Percentiles rank a stretch among this genome's conserved stretches.
These are phyloP conservation scores for Trichophyton schoenleinii DNA, from an alignment of 2,329 filamentous ascomycete genomes.

Conservation along the genomic window DNA sequence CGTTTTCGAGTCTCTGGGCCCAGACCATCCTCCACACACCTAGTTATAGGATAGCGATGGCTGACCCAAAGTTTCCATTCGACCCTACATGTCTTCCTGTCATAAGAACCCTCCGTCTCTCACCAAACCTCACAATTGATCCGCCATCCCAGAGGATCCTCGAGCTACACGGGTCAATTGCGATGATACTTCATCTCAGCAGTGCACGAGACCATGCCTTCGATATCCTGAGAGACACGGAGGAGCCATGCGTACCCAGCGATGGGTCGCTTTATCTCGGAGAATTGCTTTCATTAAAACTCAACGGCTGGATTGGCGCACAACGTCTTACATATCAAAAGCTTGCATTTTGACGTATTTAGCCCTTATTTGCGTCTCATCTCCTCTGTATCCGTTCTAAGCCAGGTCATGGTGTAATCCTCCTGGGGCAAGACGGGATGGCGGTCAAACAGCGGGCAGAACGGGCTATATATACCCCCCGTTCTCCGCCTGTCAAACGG, in stretches of 20 bases:
- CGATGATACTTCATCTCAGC: slow-evolving; percentile 16
- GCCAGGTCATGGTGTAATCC: background rate
- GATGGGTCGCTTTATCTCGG: slow-evolving; percentile 14
- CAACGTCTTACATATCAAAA: too few species aligned
- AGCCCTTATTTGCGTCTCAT: background rate
- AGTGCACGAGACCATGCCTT: slow-evolving; percentile 5
- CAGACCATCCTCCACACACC: slow-evolving; percentile 9
- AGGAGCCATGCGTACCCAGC: slow-evolving; percentile 16
- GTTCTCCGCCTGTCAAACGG: background rate
- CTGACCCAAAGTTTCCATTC: background rate
- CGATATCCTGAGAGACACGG: slow-evolving; percentile 13
- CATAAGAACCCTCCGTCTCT: slow-evolving; percentile 14
- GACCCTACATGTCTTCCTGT: slow-evolving; percentile 6
- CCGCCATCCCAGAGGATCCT: slow-evolving; percentile 16
- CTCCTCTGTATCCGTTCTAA: background rate
- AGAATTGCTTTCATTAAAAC: slow-evolving; percentile 10
- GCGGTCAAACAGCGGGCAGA: background rate
- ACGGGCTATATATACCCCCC: background rate
- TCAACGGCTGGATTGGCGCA: slow-evolving; percentile 10
- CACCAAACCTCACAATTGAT: slow-evolving; percentile 19
- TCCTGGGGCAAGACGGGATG: background rate
- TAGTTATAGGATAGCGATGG: slow-evolving; percentile 9
- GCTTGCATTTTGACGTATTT: background rate
- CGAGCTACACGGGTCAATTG: slow-evolving; percentile 13
- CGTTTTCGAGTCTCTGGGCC: slow-evolving; percentile 5